These are phyloP conservation scores for Colletotrichum tofieldiae DNA, from an alignment of 2,329 filamentous ascomycete genomes.

Conservation along the genomic window DNA sequence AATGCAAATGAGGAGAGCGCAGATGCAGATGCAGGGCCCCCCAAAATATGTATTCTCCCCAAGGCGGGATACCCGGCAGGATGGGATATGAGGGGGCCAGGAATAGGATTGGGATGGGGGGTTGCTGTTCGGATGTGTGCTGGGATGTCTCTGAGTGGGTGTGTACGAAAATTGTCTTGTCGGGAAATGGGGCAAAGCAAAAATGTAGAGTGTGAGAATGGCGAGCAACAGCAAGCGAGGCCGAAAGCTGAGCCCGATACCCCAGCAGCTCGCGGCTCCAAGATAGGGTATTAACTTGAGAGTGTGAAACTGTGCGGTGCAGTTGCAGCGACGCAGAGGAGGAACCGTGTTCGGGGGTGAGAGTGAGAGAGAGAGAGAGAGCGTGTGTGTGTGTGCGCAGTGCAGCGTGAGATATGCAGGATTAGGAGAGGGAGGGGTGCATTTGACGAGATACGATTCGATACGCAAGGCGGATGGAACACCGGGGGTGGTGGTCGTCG, in stretches of 20 bases:
- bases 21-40: conserved; percentile 22
- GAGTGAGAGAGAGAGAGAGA: neutral
- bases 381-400: conserved; percentile 12
- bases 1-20: conserved; percentile 1
- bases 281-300: neutral
- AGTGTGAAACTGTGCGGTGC: neutral
- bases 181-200: conserved; percentile 16
- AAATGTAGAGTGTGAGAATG: conserved; percentile 12
- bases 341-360: neutral
- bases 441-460: conserved; percentile 38
- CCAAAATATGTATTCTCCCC: conserved; percentile 21
- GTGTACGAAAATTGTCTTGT: conserved; percentile 3
- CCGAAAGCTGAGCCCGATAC: conserved; percentile 12
- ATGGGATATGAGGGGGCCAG: conserved; percentile 31
- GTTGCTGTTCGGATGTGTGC: conserved; percentile 19
- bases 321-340: conserved; percentile 5
- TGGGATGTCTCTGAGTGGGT: conserved; percentile 22
- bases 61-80: conserved; percentile 38
- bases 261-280: neutral
- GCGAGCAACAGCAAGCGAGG: conserved; percentile 1
- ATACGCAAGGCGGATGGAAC: conserved; percentile 34
- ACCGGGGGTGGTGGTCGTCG: conserved; percentile 26
- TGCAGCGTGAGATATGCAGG: conserved; percentile 22
- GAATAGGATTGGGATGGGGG: conserved; percentile 36
- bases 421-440: conserved; percentile 27